Evolutionary conservation across 345 rosid species (phyloP).

Genomic region (Gynandropsis gynandra): DNA sequence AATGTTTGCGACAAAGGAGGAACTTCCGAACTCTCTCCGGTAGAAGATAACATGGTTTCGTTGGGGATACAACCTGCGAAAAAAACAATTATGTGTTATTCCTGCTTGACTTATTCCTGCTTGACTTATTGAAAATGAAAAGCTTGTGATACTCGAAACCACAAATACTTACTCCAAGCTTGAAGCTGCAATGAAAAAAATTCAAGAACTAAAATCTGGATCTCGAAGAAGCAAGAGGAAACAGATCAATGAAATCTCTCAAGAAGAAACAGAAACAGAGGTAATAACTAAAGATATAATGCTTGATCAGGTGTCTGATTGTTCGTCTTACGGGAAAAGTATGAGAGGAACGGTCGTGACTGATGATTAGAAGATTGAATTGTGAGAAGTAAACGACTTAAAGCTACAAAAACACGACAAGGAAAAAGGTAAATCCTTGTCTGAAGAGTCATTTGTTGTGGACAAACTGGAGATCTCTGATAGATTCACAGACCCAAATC

Average conservation of each 20-base stretch:
- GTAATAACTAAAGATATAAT: conserved; percentile 85
- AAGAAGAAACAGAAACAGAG: conserved; percentile 41
- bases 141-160: conserved; percentile 40
- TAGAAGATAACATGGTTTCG: too few relatives aligned
- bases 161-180: conserved; percentile 29
- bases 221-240: conserved; percentile 27
- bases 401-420: conserved; percentile 33
- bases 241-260: conserved; percentile 35
- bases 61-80: too few relatives aligned
- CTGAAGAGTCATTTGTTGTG: conserved; percentile 59
- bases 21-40: too few relatives aligned
- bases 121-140: conserved; percentile 52
- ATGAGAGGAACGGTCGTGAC: conserved; percentile 51
- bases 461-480: conserved; percentile 70
- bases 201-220: conserved; percentile 14
- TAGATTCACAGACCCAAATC: conserved; percentile 45
- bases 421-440: conserved; percentile 36
- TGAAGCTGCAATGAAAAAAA: conserved; percentile 28
- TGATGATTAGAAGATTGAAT: conserved; percentile 50
- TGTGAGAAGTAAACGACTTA: conserved; percentile 41
- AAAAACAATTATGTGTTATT: too few relatives aligned
- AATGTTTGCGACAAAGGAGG: too few relatives aligned
- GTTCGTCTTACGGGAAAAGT: conserved; percentile 67
- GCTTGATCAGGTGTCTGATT: conserved; percentile 86
- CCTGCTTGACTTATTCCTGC: too few relatives aligned